Conservation (phyloP, 805 yeast genomes). For the Candida michaelii region DNA sequence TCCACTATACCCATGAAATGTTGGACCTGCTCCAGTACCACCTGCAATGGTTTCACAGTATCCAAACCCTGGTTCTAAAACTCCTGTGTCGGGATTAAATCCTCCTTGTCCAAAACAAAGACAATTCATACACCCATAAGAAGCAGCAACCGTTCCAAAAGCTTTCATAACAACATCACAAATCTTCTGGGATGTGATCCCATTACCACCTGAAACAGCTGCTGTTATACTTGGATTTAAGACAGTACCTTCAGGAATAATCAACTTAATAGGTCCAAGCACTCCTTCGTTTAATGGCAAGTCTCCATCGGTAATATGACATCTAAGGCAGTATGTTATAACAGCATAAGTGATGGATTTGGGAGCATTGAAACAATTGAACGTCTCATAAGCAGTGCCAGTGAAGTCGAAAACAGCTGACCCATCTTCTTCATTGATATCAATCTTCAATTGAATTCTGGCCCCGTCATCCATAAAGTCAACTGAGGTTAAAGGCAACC, state of each 20-base stretch:
- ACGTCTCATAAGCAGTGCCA: conserved; percentile 24
- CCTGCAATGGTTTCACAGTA: conserved; percentile 21
- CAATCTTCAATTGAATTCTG: conserved; percentile 15
- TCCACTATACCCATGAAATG: conserved; percentile 30
- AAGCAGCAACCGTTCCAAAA: conserved; percentile 19
- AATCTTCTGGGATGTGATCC: conserved; percentile 19
- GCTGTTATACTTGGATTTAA: conserved; percentile 18
- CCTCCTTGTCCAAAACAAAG: conserved; percentile 22
- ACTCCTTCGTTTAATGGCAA: conserved; percentile 22
- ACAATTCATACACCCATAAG: conserved; percentile 22
- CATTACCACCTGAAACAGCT: conserved; percentile 19
- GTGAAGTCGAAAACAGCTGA: conserved; percentile 25
- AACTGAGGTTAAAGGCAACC: conserved; percentile 21
- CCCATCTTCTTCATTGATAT: conserved; percentile 18
- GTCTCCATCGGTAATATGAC: conserved; percentile 19
- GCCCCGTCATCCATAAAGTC: conserved; percentile 20
- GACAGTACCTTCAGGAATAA: conserved; percentile 16
- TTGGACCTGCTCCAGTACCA: conserved; percentile 22
- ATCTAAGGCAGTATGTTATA: conserved; percentile 20
- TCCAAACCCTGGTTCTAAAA: conserved; percentile 18
- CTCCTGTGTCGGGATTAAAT: conserved; percentile 14
- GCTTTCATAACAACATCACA: conserved; percentile 23
- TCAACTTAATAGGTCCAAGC: conserved; percentile 14
- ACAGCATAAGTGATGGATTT: conserved; percentile 17
- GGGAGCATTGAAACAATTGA: conserved; percentile 21